phyloP scores from a whole-genome alignment of 352 stramenopile species.

The Elongisporangium undulatum region DNA sequence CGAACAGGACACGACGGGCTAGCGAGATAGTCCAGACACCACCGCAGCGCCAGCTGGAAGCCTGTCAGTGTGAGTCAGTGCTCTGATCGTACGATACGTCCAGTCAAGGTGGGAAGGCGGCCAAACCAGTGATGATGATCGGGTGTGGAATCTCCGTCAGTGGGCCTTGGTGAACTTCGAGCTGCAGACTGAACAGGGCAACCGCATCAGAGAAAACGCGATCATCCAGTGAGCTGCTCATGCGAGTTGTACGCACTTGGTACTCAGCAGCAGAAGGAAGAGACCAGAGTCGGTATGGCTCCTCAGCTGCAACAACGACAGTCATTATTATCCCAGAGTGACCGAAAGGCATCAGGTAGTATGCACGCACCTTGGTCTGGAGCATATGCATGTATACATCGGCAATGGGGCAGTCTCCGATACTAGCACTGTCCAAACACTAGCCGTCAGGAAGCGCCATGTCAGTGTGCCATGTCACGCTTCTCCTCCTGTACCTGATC shows the following conservation, averaged over 20 bases:
- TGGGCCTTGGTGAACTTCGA: constrained; percentile 31
- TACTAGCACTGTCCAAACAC: too few relatives aligned
- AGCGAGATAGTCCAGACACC: constrained; percentile 41
- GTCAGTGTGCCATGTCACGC: too few relatives aligned
- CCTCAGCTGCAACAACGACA: constrained; percentile 18
- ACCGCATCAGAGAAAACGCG: background rate
- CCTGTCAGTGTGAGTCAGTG: constrained; percentile 15
- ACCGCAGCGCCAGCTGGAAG: constrained; percentile 39
- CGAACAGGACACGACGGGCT: constrained; percentile 34
- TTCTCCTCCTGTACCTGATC: constrained; percentile 18
- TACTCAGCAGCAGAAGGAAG: constrained; percentile 30
- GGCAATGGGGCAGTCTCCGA: constrained; percentile 41
- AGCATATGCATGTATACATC: constrained; percentile 60
- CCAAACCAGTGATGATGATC: constrained; percentile 25
- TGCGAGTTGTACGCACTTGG: constrained; percentile 10
- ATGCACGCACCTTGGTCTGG: constrained; percentile 27
- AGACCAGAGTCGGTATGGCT: constrained; percentile 39
- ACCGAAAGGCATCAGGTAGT: background rate
- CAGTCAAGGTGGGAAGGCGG: background rate
- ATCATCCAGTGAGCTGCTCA: background rate
- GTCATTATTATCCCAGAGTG: background rate
- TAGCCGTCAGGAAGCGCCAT: too few relatives aligned
- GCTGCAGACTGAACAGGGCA: constrained; percentile 23
- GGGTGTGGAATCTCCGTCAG: constrained; percentile 22
- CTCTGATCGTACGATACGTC: background rate